Evolutionary conservation across 345 rosid species (phyloP).

Genomic region (Triadica sebifera): DNA sequence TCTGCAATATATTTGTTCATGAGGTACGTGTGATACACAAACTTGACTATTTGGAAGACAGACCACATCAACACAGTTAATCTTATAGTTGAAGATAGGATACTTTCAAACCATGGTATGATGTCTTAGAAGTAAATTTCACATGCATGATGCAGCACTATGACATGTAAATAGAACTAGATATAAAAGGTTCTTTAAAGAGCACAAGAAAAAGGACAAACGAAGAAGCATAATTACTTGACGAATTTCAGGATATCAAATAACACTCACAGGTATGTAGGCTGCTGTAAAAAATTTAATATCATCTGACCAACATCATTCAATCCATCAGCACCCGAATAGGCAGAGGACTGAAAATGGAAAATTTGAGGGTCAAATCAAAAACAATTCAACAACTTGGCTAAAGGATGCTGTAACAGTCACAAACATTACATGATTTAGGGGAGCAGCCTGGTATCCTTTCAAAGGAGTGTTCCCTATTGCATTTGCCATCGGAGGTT

Average conservation of each 20-base stretch:
- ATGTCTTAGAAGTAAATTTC: not conserved
- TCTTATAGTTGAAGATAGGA: not conserved
- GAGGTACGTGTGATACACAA: not conserved
- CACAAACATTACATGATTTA: conserved; percentile 52
- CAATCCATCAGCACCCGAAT: conserved; percentile 39
- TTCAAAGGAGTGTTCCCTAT: conserved; percentile 39
- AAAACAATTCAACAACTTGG: not conserved
- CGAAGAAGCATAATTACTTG: not conserved
- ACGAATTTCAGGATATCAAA: conserved; percentile 13
- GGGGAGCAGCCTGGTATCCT: conserved; percentile 43
- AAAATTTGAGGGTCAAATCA: not conserved
- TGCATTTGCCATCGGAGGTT: conserved; percentile 58
- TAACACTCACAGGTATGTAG: conserved; percentile 60
- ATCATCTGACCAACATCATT: conserved; percentile 44
- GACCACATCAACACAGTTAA: not conserved
- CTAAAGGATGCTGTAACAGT: not conserved
- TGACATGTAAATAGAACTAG: not conserved
- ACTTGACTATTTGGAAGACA: not conserved
- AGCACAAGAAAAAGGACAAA: not conserved
- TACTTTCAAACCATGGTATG: not conserved
- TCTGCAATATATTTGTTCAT: not conserved
- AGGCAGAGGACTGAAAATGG: conserved; percentile 42
- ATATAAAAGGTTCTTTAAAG: not conserved
- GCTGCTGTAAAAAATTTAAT: conserved; percentile 54
- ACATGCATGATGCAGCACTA: not conserved